A percentile compares a stretch with the other conserved stretches of the same genome.
Evolutionary conservation across 2,329 filamentous ascomycete genomes (phyloP).

Genomic region (Falciphora oryzae): DNA sequence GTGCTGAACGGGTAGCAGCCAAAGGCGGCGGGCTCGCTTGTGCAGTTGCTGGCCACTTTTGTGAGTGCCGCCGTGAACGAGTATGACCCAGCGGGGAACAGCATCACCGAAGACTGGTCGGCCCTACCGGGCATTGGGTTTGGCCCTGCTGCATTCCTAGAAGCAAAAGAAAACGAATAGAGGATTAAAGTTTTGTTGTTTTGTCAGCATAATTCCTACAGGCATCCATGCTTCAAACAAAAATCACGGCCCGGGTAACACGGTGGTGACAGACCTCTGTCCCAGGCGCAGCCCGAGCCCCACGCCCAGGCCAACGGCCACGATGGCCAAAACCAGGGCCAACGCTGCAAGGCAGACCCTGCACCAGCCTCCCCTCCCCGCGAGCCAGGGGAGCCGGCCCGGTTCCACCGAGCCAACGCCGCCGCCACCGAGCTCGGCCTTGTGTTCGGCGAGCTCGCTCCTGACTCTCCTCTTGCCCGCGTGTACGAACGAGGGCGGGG

Average conservation of each 20-base stretch:
- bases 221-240: no score
- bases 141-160: constrained; percentile 9
- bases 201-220: constrained; percentile 18
- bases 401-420: not conserved
- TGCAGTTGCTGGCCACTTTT: constrained; percentile 49
- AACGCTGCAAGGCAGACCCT: constrained; percentile 22
- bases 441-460: not conserved
- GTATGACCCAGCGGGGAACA: constrained; percentile 59
- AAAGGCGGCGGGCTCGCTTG: constrained; percentile 53
- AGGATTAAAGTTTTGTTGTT: not conserved
- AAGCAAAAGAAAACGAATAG: not conserved
- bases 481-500: not conserved
- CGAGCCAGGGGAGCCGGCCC: not conserved
- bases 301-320: constrained; percentile 32
- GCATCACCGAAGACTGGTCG: not conserved
- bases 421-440: not conserved
- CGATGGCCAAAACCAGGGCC: constrained; percentile 23
- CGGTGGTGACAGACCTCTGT: not conserved
- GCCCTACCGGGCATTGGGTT: constrained; percentile 1
- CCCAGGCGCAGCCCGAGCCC: constrained; percentile 30
- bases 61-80: constrained; percentile 53
- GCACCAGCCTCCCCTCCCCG: constrained; percentile 26
- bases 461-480: not conserved
- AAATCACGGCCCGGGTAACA: constrained; percentile 15
- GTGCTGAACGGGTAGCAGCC: constrained; percentile 53